Conservation (phyloP, 1,139 yeast species). For the Dujonia santamariae region DNA sequence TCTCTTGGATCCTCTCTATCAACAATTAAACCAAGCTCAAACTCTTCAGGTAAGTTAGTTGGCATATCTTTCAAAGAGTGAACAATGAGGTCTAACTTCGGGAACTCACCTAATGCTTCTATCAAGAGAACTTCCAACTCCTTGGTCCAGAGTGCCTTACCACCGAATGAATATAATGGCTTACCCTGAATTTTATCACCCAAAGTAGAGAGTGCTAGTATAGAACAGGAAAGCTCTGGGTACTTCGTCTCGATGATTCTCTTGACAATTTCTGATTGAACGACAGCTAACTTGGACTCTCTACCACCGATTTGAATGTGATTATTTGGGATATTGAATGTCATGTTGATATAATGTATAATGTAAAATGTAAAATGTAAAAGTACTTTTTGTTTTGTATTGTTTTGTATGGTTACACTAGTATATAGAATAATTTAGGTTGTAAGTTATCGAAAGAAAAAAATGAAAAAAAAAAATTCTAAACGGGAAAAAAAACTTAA, state of each 20-base stretch:
- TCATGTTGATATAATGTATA: too few species aligned
- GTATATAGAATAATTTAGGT: too few species aligned
- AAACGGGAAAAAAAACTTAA: too few species aligned
- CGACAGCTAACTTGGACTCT: conserved; percentile 80
- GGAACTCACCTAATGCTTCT: conserved; percentile 57
- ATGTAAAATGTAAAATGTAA: too few species aligned
- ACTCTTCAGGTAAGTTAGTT: conserved; percentile 83
- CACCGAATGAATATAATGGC: conserved; percentile 93
- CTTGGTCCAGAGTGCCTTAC: conserved; percentile 94
- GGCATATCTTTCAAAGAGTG: conserved; percentile 97
- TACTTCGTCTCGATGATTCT: conserved; percentile 53
- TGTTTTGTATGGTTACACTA: too few species aligned
- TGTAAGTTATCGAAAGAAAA: too few species aligned
- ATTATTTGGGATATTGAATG: conserved; percentile 18
- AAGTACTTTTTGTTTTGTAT: too few species aligned
- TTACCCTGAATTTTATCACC: conserved; percentile 86
- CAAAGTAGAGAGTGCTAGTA: conserved; percentile 76
- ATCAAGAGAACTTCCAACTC: conserved; percentile 81
- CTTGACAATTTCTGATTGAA: conserved; percentile 77
- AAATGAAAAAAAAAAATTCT: too few species aligned
- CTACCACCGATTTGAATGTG: conserved; percentile 77
- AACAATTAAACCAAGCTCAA: conserved; percentile 83
- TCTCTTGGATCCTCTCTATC: conserved; percentile 90
- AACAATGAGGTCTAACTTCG: conserved; percentile 81
- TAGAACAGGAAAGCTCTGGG: conserved; percentile 60